phyloP scores from a whole-genome alignment of 352 stramenopile genomes.

The Phytopythium montanum region DNA sequence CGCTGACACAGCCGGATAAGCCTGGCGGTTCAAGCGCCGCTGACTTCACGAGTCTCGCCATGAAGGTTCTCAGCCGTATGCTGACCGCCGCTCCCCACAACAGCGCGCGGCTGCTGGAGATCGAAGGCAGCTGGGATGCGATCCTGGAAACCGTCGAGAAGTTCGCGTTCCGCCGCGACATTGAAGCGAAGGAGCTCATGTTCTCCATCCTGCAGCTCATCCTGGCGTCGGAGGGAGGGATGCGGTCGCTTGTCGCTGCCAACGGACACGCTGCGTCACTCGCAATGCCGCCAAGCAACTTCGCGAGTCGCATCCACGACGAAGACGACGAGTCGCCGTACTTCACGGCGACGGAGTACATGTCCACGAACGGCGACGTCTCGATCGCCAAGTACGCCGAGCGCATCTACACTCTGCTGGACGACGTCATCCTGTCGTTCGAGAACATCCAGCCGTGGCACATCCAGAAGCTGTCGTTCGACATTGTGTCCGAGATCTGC shows the following conservation, averaged over 20 bases:
- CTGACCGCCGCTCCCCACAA: slow-evolving; percentile 48
- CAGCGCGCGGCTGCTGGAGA: slow-evolving; percentile 30
- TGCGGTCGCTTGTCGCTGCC: slow-evolving; percentile 31
- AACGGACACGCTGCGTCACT: slow-evolving; percentile 4
- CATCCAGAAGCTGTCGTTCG: slow-evolving; percentile 74
- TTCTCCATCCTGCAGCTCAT: slow-evolving; percentile 52
- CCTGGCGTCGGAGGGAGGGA: slow-evolving; percentile 41
- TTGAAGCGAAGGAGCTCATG: slow-evolving; percentile 43
- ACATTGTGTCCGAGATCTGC: slow-evolving; percentile 69
- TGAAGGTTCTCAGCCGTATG: slow-evolving; percentile 35
- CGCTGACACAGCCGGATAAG: slow-evolving; percentile 10
- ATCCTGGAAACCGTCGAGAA: slow-evolving; percentile 46
- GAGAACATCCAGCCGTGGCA: slow-evolving; percentile 78
- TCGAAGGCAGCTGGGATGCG: slow-evolving; percentile 43
- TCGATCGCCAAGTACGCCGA: slow-evolving; percentile 31
- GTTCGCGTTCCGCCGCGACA: slow-evolving; percentile 33
- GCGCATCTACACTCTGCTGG: slow-evolving; percentile 55
- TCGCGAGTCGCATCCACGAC: slow-evolving; percentile 33
- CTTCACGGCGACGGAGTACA: slow-evolving; percentile 51
- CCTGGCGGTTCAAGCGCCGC: slow-evolving; percentile 7
- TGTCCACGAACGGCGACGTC: slow-evolving; percentile 28
- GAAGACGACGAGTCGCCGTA: slow-evolving; percentile 48
- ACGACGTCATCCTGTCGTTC: slow-evolving; percentile 62
- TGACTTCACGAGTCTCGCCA: slow-evolving; percentile 23
- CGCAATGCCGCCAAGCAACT: slow-evolving; percentile 17